Evolutionary conservation across 2,329 filamentous ascomycete genomes (phyloP), one percentile per base, ranked within the genome.

Genomic region (Penicillium sumatraense): DNA sequence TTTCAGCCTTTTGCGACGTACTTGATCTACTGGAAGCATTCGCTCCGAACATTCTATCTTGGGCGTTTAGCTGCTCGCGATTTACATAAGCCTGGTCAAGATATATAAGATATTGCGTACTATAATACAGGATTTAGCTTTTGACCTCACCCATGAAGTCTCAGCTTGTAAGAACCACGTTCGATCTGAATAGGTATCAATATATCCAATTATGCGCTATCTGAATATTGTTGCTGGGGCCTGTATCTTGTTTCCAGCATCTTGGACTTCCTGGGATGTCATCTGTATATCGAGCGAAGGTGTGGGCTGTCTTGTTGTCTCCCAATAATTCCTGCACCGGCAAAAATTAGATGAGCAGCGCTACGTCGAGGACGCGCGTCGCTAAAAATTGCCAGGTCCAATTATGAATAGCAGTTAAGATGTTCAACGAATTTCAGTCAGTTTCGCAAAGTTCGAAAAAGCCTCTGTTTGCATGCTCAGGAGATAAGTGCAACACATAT

Each of bases 381-480:
- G 26, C 10, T 27, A 10, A 10, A 31, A 31, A 31, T 11, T 31
- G 27, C 27, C 27, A 13, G 3, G 10, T 13, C 10, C 27, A 13
- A 31, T 31, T 3, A 13, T 11, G 14, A 31, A 31, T 31, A 31
- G 27, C 10, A 31, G 14, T 31, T 13, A 31, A 31, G 29, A 31
- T 31, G 13, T 14, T 14, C 29, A 31, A 14, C 29, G 11, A 31
- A 1, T 31, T 14, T 31, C 29, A 31, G 29, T n/a, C 29, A 31
- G 29, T n/a, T 31, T 31, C 29, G 1, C 11, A 31, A 31, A 31
- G 1, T 47, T 27, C 31, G 33, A 47, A 41, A 53, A 55, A 58
- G 31, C 52, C 56, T 42, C 27, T 52, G 27, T 55, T n/a, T 18
- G 52, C 49, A 42, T 50, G 26, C 1, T n/a, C 38, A 33, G 45